Evolutionary conservation across 768 basidiomycete species (phyloP).

Genomic region (Rhodotorula diobovata): DNA sequence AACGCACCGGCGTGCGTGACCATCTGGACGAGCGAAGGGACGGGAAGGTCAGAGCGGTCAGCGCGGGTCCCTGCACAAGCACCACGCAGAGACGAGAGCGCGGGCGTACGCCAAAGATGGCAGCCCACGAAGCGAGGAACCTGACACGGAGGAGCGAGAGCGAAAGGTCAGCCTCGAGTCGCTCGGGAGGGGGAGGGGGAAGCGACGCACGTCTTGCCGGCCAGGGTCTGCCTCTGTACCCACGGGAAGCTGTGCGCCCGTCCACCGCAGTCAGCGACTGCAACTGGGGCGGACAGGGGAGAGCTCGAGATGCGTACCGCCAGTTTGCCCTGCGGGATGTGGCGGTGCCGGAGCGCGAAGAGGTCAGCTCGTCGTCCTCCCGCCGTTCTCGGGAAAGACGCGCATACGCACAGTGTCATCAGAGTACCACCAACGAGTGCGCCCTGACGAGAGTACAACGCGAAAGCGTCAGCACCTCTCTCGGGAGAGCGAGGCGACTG

Average conservation of each 20-base stretch:
- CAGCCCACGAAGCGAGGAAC: constrained; percentile 7
- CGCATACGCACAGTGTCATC: constrained; percentile 1
- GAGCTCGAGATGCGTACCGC: not conserved
- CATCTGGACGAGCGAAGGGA: not conserved
- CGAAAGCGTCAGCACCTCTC: too few species aligned
- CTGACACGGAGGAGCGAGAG: not conserved
- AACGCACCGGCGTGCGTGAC: constrained; percentile 5
- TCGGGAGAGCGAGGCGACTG: not conserved
- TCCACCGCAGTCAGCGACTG: not conserved
- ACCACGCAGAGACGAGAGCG: too few species aligned
- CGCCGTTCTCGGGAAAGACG: too few species aligned
- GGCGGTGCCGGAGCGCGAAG: not conserved
- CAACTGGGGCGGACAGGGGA: too few species aligned
- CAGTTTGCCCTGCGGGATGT: constrained; percentile 21
- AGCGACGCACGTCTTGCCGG: constrained; percentile 13
- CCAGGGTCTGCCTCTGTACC: constrained; percentile 22
- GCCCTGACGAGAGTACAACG: not conserved
- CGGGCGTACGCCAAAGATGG: constrained; percentile 7
- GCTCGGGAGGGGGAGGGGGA: too few species aligned
- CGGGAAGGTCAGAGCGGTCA: not conserved
- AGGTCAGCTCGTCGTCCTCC: not conserved
- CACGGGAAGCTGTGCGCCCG: constrained; percentile 15
- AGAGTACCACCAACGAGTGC: constrained; percentile 5
- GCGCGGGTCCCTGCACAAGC: too few species aligned
- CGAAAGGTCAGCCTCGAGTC: too few species aligned